Base-by-base conservation (phyloP, 2,329 filamentous ascomycete species). In the Diaporthe helianthi region DNA sequence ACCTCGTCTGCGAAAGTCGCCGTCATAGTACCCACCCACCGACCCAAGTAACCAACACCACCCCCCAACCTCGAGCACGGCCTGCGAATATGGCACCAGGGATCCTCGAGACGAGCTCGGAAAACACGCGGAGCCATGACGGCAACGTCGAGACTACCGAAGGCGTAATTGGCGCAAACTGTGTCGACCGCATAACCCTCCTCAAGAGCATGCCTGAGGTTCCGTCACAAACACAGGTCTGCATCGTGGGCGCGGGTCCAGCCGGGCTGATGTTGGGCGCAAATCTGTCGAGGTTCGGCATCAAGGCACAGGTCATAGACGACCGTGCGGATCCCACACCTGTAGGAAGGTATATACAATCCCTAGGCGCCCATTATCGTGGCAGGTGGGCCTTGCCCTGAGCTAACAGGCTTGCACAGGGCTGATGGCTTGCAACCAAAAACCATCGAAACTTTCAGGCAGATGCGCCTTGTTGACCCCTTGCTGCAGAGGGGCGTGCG, bases 391-490 rank as follows among this genome's bases (percentile, higher is more conserved):
- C 31, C n/a, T 49, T 67, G 29, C 47, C 44, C 46, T 64, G n/a
- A 52, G 46, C 75, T 70, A 68, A 76, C 74, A 31, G 60, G 55
- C 26, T 61, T 64, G 55, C 71, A 68, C 74, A 86, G 84, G 77
- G 90, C 90, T 71, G 92, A 93, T 77, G 91, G 91, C 49, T 82
- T 93, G 65, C 91, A 93, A 75, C 91, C 91, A 53, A 93, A 93
- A 80, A 91, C 90, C 1, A 92, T 94, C 74, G 91, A 93, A 80
- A 93, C 91, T 0, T 86, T 93, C 74, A 86, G 88, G 71, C 91
- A 93, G 79, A 88, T 93, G 83, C 84, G 90, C 41, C 80, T 93
- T n/a, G 89, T 88, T n/a, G 90, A 93, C 72, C 82, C 86, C 1
- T 79, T 93, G 36, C 79, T 93, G 51, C 86, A 87, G 72, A 86